These are phyloP conservation scores for Huntiella savannae DNA, from an alignment of 2,329 filamentous ascomycete species.

Conservation along the genomic window DNA sequence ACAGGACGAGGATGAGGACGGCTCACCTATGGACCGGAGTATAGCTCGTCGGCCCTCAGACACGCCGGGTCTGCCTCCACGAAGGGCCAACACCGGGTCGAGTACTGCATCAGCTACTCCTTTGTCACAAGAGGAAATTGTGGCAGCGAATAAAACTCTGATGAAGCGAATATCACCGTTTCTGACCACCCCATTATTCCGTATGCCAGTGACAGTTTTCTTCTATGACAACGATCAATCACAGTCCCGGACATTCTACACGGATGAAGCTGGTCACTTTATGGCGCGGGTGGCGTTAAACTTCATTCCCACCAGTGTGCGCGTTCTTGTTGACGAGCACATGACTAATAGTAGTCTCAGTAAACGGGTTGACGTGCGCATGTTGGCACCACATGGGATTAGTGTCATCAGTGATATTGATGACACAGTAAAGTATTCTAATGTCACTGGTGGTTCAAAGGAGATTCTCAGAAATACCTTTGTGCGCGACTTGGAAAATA, in stretches of 20 bases:
- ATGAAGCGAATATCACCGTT: conserved; percentile 81
- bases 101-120: neutral
- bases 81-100: neutral
- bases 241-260: conserved; percentile 65
- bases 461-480: conserved; percentile 97
- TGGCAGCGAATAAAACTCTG: conserved; percentile 65
- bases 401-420: conserved; percentile 96
- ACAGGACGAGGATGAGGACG: conserved; percentile 14
- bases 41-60: neutral
- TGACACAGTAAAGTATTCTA: conserved; percentile 91
- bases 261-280: conserved; percentile 82
- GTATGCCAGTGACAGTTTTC: conserved; percentile 71
- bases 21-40: conserved; percentile 24
- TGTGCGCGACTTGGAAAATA: conserved; percentile 61
- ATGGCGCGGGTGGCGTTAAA: conserved; percentile 59
- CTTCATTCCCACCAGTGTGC: conserved; percentile 77
- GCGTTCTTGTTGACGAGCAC: conserved; percentile 69
- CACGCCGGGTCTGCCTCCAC: neutral
- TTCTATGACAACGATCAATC: conserved; percentile 80
- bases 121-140: conserved; percentile 51
- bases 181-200: conserved; percentile 62
- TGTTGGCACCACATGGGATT: conserved; percentile 62
- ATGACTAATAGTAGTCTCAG: conserved; percentile 46
- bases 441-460: conserved; percentile 66
- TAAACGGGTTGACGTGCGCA: conserved; percentile 42